Base-by-base conservation (phyloP, 306 rosid species). In the Cucumis sativus region DNA sequence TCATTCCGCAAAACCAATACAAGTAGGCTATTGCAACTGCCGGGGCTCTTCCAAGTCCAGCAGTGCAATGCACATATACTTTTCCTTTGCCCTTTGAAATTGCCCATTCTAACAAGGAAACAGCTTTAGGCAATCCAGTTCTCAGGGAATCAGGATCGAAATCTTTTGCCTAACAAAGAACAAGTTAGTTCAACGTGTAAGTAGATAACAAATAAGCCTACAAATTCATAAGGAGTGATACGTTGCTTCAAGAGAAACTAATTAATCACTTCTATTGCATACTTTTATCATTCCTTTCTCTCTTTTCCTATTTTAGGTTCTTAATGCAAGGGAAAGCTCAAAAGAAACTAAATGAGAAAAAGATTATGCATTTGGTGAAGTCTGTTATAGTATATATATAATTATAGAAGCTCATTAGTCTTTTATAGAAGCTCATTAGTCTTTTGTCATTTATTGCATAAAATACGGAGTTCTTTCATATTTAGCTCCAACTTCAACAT, bases 11-110 rank as follows among this genome's bases (percentile, higher is more conserved):
- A 81, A 89, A 95, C 98, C 98, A 95, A 87, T 88, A 92, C 89
- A 92, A 80, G 84, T 92, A 95, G 47, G 98, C 81, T 65, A 90
- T 89, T 63, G 97, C 93, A 73, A 92, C 97, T 3, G 92, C 98
- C 0, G 98, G 96, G 56, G 98, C 98, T 82, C 98, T 89, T 79
- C 97, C 98, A 40, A 92, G 87, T 84, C 98, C 98, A 61, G 98
- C 97, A 0, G 93, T 89, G 79, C 98, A 95, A 62, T 95, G 96
- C 76, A 89, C 96, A 73, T 87, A 90, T 59, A 88, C 93, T 80
- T 81, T 92, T 74, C 97, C 97, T 81, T 87, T 88, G 60, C 98
- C 93, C 78, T 90, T 89, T 0, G 88, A 87, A 47, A 94, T 72
- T 25, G 97, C 97, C 95, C 97, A 90, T 86, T 92, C 97, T 54